Evolutionary conservation across 2,329 filamentous ascomycete genomes (phyloP).

Genomic region (Zopfia rhizophila): DNA sequence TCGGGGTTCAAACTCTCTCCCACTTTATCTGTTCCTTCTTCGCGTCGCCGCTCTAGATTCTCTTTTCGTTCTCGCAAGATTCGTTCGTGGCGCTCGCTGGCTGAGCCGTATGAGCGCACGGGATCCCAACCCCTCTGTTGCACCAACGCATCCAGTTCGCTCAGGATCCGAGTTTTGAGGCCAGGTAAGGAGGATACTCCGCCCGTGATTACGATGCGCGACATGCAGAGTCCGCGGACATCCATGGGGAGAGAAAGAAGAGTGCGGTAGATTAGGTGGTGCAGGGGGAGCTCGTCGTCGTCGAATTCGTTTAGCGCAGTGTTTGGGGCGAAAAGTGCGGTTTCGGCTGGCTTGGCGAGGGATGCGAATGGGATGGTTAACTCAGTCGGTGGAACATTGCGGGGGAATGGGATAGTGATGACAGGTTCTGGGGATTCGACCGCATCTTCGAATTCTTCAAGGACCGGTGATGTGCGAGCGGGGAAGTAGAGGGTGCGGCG

Average conservation of each 20-base stretch:
- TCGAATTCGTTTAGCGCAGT: slow-evolving; percentile 72
- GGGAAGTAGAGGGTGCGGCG: slow-evolving; percentile 46
- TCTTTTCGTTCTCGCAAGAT: slow-evolving; percentile 36
- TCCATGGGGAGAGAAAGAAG: slow-evolving; percentile 83
- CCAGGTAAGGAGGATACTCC: slow-evolving; percentile 83
- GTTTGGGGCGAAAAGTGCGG: slow-evolving; percentile 73
- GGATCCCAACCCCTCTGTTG: slow-evolving; percentile 79
- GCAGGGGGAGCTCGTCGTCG: slow-evolving; percentile 85
- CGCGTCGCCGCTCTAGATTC: slow-evolving; percentile 26
- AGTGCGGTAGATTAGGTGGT: slow-evolving; percentile 77
- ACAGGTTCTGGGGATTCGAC: slow-evolving; percentile 44
- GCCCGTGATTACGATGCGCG: slow-evolving; percentile 86
- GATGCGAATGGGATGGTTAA: slow-evolving; percentile 74
- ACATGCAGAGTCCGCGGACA: slow-evolving; percentile 85
- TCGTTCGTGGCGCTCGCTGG: slow-evolving; percentile 47
- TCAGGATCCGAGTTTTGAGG: slow-evolving; percentile 78
- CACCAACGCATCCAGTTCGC: slow-evolving; percentile 76
- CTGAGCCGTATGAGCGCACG: slow-evolving; percentile 75
- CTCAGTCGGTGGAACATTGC: slow-evolving; percentile 56
- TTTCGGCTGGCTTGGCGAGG: slow-evolving; percentile 79
- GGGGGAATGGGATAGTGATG: slow-evolving; percentile 46
- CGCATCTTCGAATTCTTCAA: slow-evolving; percentile 58
- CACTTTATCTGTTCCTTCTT: slow-evolving; percentile 37
- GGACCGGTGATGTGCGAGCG: slow-evolving; percentile 46
- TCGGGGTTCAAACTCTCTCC: slow-evolving; percentile 25